These are phyloP conservation scores for Calvatia gigantea DNA, from an alignment of 768 basidiomycete genomes.

Conservation along the genomic window DNA sequence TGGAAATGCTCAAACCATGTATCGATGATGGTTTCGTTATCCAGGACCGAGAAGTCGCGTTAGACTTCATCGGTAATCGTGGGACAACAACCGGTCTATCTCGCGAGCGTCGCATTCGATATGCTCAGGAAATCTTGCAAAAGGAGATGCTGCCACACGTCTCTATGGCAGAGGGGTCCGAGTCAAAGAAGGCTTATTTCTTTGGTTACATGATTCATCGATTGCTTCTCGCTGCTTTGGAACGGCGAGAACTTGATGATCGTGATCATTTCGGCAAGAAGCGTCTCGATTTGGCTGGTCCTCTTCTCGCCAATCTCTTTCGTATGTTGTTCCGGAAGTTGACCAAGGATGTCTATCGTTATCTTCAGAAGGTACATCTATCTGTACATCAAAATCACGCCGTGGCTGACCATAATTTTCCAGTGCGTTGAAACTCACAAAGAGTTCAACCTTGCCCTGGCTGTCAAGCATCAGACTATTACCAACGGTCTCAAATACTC, in stretches of 20 bases:
- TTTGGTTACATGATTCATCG: slow-evolving; percentile 99
- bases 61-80: slow-evolving; percentile 98
- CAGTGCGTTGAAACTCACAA: slow-evolving; percentile 97
- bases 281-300: slow-evolving; percentile 93
- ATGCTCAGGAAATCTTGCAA: slow-evolving; percentile 96
- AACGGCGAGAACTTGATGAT: slow-evolving; percentile 94
- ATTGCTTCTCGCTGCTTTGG: slow-evolving; percentile 87
- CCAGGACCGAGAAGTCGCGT: slow-evolving; percentile 93
- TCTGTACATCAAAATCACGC: not conserved
- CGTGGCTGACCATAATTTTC: slow-evolving; percentile 10
- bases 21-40: slow-evolving; percentile 99
- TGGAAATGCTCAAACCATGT: slow-evolving; percentile 97
- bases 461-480: slow-evolving; percentile 95
- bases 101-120: slow-evolving; percentile 88
- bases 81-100: slow-evolving; percentile 92
- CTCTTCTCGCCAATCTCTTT: slow-evolving; percentile 94
- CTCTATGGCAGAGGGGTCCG: slow-evolving; percentile 92
- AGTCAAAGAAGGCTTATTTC: slow-evolving; percentile 99
- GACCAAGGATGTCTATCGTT: slow-evolving; percentile 95
- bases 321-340: slow-evolving; percentile 96
- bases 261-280: slow-evolving; percentile 99
- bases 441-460: slow-evolving; percentile 86
- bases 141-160: slow-evolving; percentile 99
- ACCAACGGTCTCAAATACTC: slow-evolving; percentile 98
- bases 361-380: slow-evolving; percentile 83